Evolutionary conservation across 2,329 filamentous ascomycete species (phyloP).

Genomic region (Colletotrichum filicis): DNA sequence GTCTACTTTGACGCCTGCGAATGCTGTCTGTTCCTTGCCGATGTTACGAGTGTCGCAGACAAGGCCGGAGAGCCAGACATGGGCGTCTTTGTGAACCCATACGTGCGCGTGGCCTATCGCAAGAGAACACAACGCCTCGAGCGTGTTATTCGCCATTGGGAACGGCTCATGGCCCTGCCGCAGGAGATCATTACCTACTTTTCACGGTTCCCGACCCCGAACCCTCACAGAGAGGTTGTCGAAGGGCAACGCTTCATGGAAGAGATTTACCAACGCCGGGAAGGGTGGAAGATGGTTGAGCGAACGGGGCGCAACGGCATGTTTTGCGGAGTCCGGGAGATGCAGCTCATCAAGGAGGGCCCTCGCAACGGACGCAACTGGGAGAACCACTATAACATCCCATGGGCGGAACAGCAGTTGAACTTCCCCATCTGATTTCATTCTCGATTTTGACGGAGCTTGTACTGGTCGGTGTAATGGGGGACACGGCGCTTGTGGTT

Average conservation of each 20-base stretch:
- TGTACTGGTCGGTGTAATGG: background rate
- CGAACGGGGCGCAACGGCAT: slow-evolving; percentile 60
- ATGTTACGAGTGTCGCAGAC: slow-evolving; percentile 53
- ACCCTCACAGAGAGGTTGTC: slow-evolving; percentile 69
- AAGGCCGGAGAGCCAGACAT: slow-evolving; percentile 36
- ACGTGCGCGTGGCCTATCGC: slow-evolving; percentile 77
- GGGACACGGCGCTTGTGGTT: background rate
- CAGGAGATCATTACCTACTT: slow-evolving; percentile 69
- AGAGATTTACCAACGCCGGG: slow-evolving; percentile 56
- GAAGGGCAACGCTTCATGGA: slow-evolving; percentile 66
- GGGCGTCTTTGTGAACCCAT: slow-evolving; percentile 80
- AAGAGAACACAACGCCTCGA: slow-evolving; percentile 23
- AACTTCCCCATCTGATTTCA: slow-evolving; percentile 24
- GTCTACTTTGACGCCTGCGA: slow-evolving; percentile 73
- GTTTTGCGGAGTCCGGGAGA: slow-evolving; percentile 65
- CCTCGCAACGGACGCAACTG: slow-evolving; percentile 29
- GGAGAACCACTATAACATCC: slow-evolving; percentile 31
- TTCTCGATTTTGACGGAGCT: background rate
- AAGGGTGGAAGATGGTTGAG: slow-evolving; percentile 53
- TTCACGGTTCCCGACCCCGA: slow-evolving; percentile 66
- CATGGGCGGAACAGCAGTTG: slow-evolving; percentile 22
- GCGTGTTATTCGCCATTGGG: slow-evolving; percentile 68
- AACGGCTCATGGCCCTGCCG: slow-evolving; percentile 69
- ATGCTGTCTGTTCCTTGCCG: slow-evolving; percentile 68
- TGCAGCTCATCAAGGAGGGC: slow-evolving; percentile 50